Percentiles rank a stretch among this genome's conserved stretches.
These are phyloP conservation scores for Termitomyces titanicus DNA, from an alignment of 768 basidiomycete genomes.

Conservation along the genomic window DNA sequence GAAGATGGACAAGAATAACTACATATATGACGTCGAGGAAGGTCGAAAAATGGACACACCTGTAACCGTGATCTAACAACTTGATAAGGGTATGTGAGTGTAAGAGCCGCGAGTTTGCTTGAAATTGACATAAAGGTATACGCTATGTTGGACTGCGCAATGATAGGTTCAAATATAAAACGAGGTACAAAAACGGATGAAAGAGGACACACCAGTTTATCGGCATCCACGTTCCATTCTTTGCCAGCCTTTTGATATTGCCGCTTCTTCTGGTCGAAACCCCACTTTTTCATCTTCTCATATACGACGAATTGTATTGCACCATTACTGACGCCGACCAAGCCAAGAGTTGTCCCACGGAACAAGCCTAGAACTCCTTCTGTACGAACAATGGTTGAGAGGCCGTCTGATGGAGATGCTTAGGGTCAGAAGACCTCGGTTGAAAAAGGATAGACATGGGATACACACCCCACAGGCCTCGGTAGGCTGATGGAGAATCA, in stretches of 20 bases:
- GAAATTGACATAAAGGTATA: slow-evolving; percentile 92
- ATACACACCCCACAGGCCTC: slow-evolving; percentile 69
- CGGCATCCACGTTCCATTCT: slow-evolving; percentile 66
- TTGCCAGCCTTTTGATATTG: slow-evolving; percentile 58
- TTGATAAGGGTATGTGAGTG: slow-evolving; percentile 94
- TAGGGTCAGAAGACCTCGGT: background rate
- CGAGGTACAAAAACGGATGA: background rate
- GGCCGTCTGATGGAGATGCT: slow-evolving; percentile 44
- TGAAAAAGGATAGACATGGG: background rate
- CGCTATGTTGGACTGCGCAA: slow-evolving; percentile 74
- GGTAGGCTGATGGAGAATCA: slow-evolving; percentile 70
- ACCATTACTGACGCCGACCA: slow-evolving; percentile 92
- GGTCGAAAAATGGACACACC: slow-evolving; percentile 37
- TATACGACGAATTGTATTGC: slow-evolving; percentile 96
- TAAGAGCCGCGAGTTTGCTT: slow-evolving; percentile 83
- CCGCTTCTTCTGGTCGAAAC: slow-evolving; percentile 73
- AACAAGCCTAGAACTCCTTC: slow-evolving; percentile 84
- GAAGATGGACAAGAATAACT: background rate
- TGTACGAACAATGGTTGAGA: slow-evolving; percentile 60
- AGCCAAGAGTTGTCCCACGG: slow-evolving; percentile 81
- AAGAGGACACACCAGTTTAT: slow-evolving; percentile 71
- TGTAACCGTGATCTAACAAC: slow-evolving; percentile 93
- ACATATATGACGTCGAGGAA: background rate
- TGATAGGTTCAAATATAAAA: background rate
- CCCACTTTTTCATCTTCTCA: slow-evolving; percentile 92